These are phyloP conservation scores for Xylaria sp. DNA, from an alignment of 495 filamentous ascomycete species.

Conservation along the genomic window DNA sequence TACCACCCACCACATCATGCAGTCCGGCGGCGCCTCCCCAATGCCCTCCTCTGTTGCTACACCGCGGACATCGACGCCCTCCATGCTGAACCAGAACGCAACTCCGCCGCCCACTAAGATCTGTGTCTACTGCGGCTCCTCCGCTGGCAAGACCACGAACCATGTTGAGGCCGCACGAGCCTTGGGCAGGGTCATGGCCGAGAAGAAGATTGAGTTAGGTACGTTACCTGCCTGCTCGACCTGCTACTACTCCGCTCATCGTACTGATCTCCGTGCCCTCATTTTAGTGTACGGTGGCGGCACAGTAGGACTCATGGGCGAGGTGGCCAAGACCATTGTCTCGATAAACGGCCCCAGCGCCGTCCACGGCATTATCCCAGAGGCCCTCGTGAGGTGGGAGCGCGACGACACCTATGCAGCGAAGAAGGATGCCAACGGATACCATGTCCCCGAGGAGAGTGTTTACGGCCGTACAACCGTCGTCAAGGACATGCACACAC, in stretches of 20 bases:
- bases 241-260: not conserved
- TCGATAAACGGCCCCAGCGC: conserved; percentile 78
- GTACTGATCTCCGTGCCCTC: conserved; percentile 14
- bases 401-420: conserved; percentile 59
- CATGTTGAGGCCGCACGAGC: conserved; percentile 77
- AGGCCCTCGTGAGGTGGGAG: conserved; percentile 83
- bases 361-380: conserved; percentile 93
- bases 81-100: conserved; percentile 37
- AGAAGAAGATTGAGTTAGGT: conserved; percentile 73
- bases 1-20: conserved; percentile 37
- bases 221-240: not conserved
- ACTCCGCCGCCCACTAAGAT: conserved; percentile 59
- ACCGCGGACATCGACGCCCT: conserved; percentile 36
- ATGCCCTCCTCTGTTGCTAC: conserved; percentile 32
- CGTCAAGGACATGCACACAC: conserved; percentile 92
- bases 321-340: conserved; percentile 86
- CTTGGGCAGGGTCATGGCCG: conserved; percentile 77
- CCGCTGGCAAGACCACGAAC: conserved; percentile 69
- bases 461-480: conserved; percentile 85
- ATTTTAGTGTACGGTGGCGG: conserved; percentile 86
- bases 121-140: conserved; percentile 84
- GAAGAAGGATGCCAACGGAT: conserved; percentile 38
- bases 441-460: conserved; percentile 64
- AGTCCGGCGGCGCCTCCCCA: conserved; percentile 50
- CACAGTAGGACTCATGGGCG: conserved; percentile 94